phyloP scores from a whole-genome alignment of 1,284 basidiomycete species.

The Exobasidium cylindrosporum region DNA sequence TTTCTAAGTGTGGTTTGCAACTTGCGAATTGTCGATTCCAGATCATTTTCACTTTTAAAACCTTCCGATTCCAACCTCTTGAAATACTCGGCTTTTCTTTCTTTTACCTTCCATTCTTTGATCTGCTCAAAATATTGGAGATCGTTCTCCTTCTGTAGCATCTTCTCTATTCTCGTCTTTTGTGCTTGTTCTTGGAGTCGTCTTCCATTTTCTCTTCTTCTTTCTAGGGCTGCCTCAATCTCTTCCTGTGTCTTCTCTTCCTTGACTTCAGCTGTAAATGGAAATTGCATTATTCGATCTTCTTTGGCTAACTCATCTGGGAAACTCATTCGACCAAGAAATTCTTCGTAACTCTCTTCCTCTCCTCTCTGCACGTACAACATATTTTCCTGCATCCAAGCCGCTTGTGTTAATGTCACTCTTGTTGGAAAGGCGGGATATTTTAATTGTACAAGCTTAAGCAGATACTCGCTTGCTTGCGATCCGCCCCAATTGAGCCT shows the following conservation, averaged over 20 bases:
- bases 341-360: slow-evolving; percentile 10
- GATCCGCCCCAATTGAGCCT: slow-evolving; percentile 92
- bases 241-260: slow-evolving; percentile 93
- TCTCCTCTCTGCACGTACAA: slow-evolving; percentile 67
- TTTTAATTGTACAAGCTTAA: slow-evolving; percentile 90
- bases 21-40: slow-evolving; percentile 74
- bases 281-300: slow-evolving; percentile 58
- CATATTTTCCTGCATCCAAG: slow-evolving; percentile 84
- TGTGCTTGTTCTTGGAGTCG: slow-evolving; percentile 90
- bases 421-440: slow-evolving; percentile 78
- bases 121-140: slow-evolving; percentile 70
- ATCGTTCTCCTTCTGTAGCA: slow-evolving; percentile 77
- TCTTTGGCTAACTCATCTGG: slow-evolving; percentile 39
- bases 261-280: slow-evolving; percentile 57
- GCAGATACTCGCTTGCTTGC: slow-evolving; percentile 83
- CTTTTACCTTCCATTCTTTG: slow-evolving; percentile 66
- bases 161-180: slow-evolving; percentile 70
- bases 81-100: slow-evolving; percentile 73
- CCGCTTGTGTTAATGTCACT: slow-evolving; percentile 61
- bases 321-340: slow-evolving; percentile 9
- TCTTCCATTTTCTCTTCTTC: slow-evolving; percentile 76
- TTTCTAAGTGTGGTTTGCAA: slow-evolving; percentile 69
- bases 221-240: slow-evolving; percentile 71
- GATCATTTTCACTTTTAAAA: slow-evolving; percentile 67
- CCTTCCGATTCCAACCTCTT: slow-evolving; percentile 61